Base-by-base conservation (phyloP, 352 stramenopile genomes). In the Globisporangium parvum region DNA sequence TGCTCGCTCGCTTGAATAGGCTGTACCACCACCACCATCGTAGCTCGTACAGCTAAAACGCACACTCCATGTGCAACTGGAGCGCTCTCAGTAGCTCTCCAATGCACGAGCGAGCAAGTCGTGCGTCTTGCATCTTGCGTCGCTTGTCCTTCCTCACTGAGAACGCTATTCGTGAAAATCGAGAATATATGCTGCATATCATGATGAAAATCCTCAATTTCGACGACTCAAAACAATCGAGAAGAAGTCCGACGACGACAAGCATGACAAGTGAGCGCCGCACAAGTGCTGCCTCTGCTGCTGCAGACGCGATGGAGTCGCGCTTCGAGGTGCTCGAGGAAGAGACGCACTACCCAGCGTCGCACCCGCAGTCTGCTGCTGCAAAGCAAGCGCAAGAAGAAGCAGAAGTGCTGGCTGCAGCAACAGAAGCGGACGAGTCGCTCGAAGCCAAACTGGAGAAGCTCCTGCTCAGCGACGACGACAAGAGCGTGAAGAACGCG, bases 301-400 rank as follows among this genome's bases (percentile, higher is more conserved):
- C n/a, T 4, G 51, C 17, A 6, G 53, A 40, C 23, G 53, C 37
- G 44, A 53, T 49, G 47, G 60, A 69, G 56, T 77, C 75, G 60
- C 77, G 84, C 55, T 94, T 94, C 57, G 81, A 94, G 64, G 82
- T 94, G 56, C 60, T 94, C 46, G 84, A 94, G 62, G 84, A 94
- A 59, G 76, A 89, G 73, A 91, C 81, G 55, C 84, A 94, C 65
- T 92, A 66, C 60, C 76, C 80, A 24, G 57, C 57, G 47, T 61
- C 55, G 21, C 63, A 78, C 51, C 65, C 73, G 15, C 70, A 74
- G 65, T 63, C 49, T 18, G 41, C 41, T 40, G 37, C 51, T 12
- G 53, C n/a, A 6, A 57, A 63, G 40, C 53, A 23, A 15, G 47
- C 66, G 18, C 57, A 59, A 20, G 46, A 56, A 55, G 26, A 67